A percentile compares a stretch with the other conserved stretches of the same genome.
Evolutionary conservation across 2,329 filamentous ascomycete species (phyloP).

Genomic region (Curvularia eragrostidis): DNA sequence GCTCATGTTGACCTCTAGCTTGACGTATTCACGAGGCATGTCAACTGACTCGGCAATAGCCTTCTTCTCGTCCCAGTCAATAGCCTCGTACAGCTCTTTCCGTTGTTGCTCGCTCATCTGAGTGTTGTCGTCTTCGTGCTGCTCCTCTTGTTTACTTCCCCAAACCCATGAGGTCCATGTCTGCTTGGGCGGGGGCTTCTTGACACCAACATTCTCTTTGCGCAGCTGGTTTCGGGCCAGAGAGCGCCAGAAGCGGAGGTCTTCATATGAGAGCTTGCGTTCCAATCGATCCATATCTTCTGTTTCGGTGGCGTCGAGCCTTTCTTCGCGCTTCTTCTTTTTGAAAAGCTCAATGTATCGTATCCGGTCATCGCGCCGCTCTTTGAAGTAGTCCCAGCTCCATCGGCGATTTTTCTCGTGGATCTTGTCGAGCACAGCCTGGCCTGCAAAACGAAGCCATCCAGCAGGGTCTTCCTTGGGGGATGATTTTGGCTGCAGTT

Average conservation of each 20-base stretch:
- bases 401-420: slow-evolving; percentile 91
- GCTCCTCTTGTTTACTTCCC: slow-evolving; percentile 69
- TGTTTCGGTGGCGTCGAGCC: slow-evolving; percentile 70
- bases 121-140: slow-evolving; percentile 73
- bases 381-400: slow-evolving; percentile 95
- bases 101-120: slow-evolving; percentile 95
- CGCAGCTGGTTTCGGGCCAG: slow-evolving; percentile 91
- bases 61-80: slow-evolving; percentile 98
- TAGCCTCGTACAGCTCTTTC: slow-evolving; percentile 94
- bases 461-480: slow-evolving; percentile 90
- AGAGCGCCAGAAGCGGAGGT: slow-evolving; percentile 96
- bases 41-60: slow-evolving; percentile 87
- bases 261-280: slow-evolving; percentile 89
- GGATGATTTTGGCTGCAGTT: slow-evolving; percentile 81
- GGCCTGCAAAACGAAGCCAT: slow-evolving; percentile 90
- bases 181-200: slow-evolving; percentile 76
- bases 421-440: slow-evolving; percentile 90
- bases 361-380: slow-evolving; percentile 86
- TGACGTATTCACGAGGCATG: slow-evolving; percentile 86
- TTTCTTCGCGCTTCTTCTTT: slow-evolving; percentile 77
- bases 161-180: slow-evolving; percentile 90
- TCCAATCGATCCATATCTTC: slow-evolving; percentile 80
- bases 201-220: slow-evolving; percentile 91
- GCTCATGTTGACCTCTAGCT: slow-evolving; percentile 89
- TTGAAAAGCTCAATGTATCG: slow-evolving; percentile 96